Evolutionary conservation across 768 basidiomycete species (phyloP), one percentile per base, ranked within the genome.

Genomic region (Piloderma croceum): DNA sequence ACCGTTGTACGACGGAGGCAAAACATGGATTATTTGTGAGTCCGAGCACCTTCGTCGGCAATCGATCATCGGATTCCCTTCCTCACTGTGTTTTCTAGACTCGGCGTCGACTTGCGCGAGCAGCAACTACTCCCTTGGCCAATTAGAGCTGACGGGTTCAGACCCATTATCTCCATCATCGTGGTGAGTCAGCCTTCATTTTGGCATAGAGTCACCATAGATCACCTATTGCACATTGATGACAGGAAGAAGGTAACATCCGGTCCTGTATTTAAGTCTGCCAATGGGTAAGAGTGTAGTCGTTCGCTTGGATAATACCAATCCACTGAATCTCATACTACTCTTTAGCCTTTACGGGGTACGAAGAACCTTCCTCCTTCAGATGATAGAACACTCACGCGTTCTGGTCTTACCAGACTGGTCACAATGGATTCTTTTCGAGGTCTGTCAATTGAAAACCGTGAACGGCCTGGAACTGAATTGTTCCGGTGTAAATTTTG

Each of bases 371-470:
- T 11, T 5, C n/a, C 24, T 10, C 37, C 6, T 23, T 22, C 11
- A 4, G 25, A 9, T 23, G 10, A 4, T 39, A n/a, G 7, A 23
- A 12, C 9, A 33, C 17, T 15, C 6, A 6, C 19, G 35, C 24
- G 7, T 44, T 41, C 12, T 36, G 27, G 6, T 6, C 13, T 18
- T 27, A 24, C n/a, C 33, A 63, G 57, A 62, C 63, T 32, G 63
- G 63, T 1, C 62, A 65, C 43, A 62, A 64, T 37, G 62, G 63
- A 1, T 63, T 60, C 44, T 65, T 62, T 55, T 31, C 50, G 13
- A 59, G 62, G 36, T 57, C 61, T 2, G 56, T 53, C 38, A 52
- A 50, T 7, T 51, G 42, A 21, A 25, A 58, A 17, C 52, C 47
- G 25, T 50, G 45, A 45, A 60, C 51, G 38, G 62, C 62, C n/a